Evolutionary conservation across 2,329 filamentous ascomycete genomes (phyloP).

Genomic region (Gyromitra esculenta): DNA sequence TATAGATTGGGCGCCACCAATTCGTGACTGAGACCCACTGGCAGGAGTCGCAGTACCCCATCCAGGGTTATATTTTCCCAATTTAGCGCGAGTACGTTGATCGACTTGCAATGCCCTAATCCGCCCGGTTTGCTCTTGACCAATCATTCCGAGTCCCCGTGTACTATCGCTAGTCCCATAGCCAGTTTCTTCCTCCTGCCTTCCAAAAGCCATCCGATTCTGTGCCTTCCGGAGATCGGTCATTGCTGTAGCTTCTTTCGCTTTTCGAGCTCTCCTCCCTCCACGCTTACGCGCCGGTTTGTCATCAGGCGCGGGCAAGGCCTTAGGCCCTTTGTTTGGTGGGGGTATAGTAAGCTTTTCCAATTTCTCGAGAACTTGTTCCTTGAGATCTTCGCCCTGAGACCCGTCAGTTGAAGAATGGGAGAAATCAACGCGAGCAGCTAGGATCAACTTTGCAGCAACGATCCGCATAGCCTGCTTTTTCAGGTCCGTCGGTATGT

Average conservation of each 20-base stretch:
- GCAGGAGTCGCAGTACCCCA: conserved; percentile 79
- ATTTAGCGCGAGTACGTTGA: conserved; percentile 88
- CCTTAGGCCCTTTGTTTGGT: conserved; percentile 85
- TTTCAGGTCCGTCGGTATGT: conserved; percentile 85
- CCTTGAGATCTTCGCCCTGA: conserved; percentile 81
- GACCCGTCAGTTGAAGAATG: conserved; percentile 83
- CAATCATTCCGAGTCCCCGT: conserved; percentile 93
- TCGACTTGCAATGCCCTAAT: conserved; percentile 91
- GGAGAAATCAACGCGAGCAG: conserved; percentile 86
- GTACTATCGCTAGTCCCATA: conserved; percentile 88
- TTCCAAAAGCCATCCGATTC: conserved; percentile 94
- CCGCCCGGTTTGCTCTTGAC: conserved; percentile 84
- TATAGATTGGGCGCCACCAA: conserved; percentile 71
- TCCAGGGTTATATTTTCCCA: conserved; percentile 93
- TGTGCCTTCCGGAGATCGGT: conserved; percentile 95
- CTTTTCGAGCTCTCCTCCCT: conserved; percentile 86
- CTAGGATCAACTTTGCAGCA: conserved; percentile 90
- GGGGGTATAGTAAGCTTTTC: conserved; percentile 94
- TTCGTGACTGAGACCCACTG: conserved; percentile 77
- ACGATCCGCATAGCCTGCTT: conserved; percentile 95
- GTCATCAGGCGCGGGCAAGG: conserved; percentile 91
- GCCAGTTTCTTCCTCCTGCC: conserved; percentile 92
- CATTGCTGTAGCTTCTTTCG: conserved; percentile 96
- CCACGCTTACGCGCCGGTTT: conserved; percentile 93
- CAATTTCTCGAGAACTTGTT: conserved; percentile 82